phyloP scores from a whole-genome alignment of 352 stramenopile genomes.

The Phytopythium kandeliae region DNA sequence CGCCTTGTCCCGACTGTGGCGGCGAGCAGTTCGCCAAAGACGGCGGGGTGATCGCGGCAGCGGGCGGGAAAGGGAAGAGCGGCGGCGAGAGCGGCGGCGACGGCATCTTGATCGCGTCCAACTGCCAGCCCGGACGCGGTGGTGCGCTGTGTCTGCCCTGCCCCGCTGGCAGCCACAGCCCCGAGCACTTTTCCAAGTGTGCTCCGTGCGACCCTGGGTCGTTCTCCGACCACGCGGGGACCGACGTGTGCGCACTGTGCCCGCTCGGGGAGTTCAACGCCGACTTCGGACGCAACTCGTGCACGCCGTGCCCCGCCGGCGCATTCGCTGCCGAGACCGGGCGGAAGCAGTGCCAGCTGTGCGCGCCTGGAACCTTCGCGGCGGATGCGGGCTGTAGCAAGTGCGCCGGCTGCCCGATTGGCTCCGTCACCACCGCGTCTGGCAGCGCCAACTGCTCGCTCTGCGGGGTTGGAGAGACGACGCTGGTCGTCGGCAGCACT shows the following conservation, averaged over 20 bases:
- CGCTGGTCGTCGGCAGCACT: constrained; percentile 33
- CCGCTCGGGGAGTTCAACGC: constrained; percentile 50
- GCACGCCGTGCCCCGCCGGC: constrained; percentile 50
- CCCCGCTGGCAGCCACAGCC: constrained; percentile 56
- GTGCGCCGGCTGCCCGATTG: constrained; percentile 54
- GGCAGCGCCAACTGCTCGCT: constrained; percentile 57
- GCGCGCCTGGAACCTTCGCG: constrained; percentile 50
- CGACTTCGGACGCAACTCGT: constrained; percentile 66
- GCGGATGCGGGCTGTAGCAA: constrained; percentile 26
- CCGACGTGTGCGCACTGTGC: constrained; percentile 46
- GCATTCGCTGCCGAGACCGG: constrained; percentile 39
- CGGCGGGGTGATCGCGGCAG: constrained; percentile 34
- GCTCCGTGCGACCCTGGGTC: constrained; percentile 62
- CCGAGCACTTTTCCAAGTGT: constrained; percentile 48
- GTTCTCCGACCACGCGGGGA: constrained; percentile 40
- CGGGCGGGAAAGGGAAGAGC: constrained; percentile 37
- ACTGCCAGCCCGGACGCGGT: constrained; percentile 62
- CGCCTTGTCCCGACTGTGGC: constrained; percentile 9
- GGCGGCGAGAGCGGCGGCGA: constrained; percentile 50
- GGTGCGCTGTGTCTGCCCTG: constrained; percentile 66
- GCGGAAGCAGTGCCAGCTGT: constrained; percentile 51
- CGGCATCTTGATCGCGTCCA: constrained; percentile 43
- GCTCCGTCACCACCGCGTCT: constrained; percentile 42
- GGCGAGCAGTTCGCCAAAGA: constrained; percentile 55
- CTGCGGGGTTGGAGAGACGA: constrained; percentile 76